phyloP scores from a whole-genome alignment of 805 yeast species.

The Candida maltosa region DNA sequence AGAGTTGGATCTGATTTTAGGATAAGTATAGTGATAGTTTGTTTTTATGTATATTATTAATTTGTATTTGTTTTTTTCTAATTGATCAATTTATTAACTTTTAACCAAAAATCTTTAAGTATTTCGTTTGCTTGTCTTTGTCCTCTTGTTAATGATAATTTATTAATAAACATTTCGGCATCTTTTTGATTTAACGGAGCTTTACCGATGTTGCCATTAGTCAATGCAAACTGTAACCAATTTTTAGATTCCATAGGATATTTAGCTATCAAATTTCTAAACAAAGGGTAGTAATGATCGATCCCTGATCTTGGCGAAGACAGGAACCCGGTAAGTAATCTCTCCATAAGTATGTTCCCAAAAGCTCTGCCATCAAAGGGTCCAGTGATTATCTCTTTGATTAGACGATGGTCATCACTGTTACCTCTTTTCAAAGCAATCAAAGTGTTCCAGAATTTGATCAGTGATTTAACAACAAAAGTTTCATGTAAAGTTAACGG shows the following conservation, averaged over 20 bases:
- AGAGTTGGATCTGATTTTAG: conserved; percentile 32
- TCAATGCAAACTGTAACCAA: conserved; percentile 34
- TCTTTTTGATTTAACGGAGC: conserved; percentile 26
- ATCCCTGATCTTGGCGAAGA: conserved; percentile 55
- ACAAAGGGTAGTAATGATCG: conserved; percentile 52
- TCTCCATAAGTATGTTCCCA: conserved; percentile 21
- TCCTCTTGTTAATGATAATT: conserved; percentile 62
- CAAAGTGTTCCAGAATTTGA: conserved; percentile 53
- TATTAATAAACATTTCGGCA: conserved; percentile 42
- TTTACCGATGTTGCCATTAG: conserved; percentile 11
- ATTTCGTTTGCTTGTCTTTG: conserved; percentile 57
- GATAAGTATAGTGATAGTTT: not conserved
- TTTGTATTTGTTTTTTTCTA: conserved; percentile 15
- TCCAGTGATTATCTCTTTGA: conserved; percentile 13
- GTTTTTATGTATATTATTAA: not conserved
- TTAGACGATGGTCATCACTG: conserved; percentile 34
- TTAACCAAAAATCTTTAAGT: conserved; percentile 63
- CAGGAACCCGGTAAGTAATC: conserved; percentile 33
- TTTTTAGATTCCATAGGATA: conserved; percentile 44
- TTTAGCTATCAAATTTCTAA: conserved; percentile 46
- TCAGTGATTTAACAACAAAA: conserved; percentile 49
- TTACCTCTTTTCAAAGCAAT: conserved; percentile 46
- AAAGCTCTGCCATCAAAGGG: conserved; percentile 9
- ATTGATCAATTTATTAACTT: conserved; percentile 52
- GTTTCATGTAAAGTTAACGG: conserved; percentile 49